Evolutionary conservation across 139 green algal genomes (phyloP).

Genomic region (Chlorella ohadii): DNA sequence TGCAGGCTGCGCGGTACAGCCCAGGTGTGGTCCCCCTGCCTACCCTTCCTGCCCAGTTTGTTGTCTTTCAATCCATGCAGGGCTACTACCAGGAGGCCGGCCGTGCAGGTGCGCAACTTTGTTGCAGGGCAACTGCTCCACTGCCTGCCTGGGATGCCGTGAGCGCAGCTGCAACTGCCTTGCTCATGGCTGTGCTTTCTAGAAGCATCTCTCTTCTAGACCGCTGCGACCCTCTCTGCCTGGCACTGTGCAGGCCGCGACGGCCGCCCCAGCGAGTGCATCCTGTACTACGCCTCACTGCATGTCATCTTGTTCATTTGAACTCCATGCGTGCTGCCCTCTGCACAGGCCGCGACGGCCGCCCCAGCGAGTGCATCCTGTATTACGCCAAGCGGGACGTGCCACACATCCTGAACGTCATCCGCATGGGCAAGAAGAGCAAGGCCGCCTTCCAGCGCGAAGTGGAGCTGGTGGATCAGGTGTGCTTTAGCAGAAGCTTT

Average conservation of each 20-base stretch:
- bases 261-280: slow-evolving; percentile 53
- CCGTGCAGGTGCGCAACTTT: slow-evolving; percentile 43
- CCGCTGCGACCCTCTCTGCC: too few relatives aligned
- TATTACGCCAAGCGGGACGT: slow-evolving; percentile 54
- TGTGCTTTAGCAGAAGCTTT: too few relatives aligned
- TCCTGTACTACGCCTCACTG: slow-evolving; percentile 63
- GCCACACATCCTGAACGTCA: slow-evolving; percentile 49
- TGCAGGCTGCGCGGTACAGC: too few relatives aligned
- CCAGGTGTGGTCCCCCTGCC: too few relatives aligned
- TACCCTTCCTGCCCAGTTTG: too few relatives aligned
- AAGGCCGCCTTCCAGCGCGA: slow-evolving; percentile 46
- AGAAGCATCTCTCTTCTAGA: too few relatives aligned
- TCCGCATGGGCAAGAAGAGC: slow-evolving; percentile 40
- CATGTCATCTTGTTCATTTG: too few relatives aligned
- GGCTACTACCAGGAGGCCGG: slow-evolving; percentile 80
- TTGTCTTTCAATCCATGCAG: slow-evolving; percentile 37
- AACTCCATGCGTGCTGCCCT: too few relatives aligned
- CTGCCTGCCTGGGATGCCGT: neutral
- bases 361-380: slow-evolving; percentile 64
- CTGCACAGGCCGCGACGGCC: slow-evolving; percentile 71
- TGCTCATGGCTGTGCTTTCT: neutral
- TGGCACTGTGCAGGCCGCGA: too few relatives aligned
- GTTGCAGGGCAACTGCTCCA: neutral
- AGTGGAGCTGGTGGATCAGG: slow-evolving; percentile 55
- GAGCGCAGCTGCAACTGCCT: neutral